A percentile compares a stretch with the other conserved stretches of the same genome.
Conservation (phyloP, 2,329 filamentous ascomycete species). For the Colletotrichum sublineola region DNA sequence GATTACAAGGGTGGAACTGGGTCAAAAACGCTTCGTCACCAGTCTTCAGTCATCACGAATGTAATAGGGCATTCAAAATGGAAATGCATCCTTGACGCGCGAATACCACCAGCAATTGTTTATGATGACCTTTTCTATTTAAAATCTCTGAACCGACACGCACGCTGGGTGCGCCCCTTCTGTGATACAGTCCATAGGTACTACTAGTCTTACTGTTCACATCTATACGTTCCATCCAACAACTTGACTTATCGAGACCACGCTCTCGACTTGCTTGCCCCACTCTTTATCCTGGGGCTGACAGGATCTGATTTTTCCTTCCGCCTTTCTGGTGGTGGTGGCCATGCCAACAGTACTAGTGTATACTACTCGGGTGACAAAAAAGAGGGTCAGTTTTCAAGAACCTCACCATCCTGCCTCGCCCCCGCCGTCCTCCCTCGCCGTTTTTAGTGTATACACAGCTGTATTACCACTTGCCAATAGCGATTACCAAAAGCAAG, state of each 20-base stretch:
- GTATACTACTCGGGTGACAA: no score
- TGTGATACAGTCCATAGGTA: background rate
- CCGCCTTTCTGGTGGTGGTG: no score
- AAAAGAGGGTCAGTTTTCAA: no score
- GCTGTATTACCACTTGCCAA: no score
- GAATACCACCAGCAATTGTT: slow-evolving; percentile 40
- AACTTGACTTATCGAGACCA: background rate
- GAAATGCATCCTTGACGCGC: slow-evolving; percentile 49
- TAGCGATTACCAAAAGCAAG: no score
- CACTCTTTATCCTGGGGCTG: background rate
- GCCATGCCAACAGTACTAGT: no score
- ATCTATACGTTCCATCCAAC: background rate
- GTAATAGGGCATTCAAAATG: slow-evolving; percentile 55
- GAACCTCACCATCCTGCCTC: no score
- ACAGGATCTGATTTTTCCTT: background rate
- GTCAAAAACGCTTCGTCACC: slow-evolving; percentile 15
- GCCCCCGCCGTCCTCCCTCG: no score
- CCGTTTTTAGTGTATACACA: no score
- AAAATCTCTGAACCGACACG: background rate
- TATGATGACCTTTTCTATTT: background rate
- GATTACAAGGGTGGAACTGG: slow-evolving; percentile 44
- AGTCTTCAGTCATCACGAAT: slow-evolving; percentile 49
- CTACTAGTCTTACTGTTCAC: background rate
- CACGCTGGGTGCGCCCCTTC: background rate
- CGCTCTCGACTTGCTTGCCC: background rate